phyloP scores from a whole-genome alignment of 768 basidiomycete genomes.

The Boletus sensibilis region DNA sequence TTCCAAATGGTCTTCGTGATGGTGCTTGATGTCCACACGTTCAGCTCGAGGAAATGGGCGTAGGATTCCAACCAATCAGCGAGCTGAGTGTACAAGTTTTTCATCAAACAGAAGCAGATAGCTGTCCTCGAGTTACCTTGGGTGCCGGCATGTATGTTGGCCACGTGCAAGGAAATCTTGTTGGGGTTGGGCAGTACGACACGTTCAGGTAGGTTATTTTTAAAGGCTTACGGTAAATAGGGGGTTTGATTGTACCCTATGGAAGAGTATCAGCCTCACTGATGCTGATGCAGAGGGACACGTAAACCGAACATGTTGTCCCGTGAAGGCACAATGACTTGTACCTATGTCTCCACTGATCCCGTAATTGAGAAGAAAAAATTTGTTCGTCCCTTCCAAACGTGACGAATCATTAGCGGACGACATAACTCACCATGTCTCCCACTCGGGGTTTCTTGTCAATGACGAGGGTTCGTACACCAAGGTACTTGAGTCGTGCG shows the following conservation, averaged over 20 bases:
- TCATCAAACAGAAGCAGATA: neutral
- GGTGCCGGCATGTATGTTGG: constrained; percentile 47
- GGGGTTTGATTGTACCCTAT: constrained; percentile 51
- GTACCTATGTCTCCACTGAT: constrained; percentile 39
- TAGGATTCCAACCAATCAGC: constrained; percentile 60
- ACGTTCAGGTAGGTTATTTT: constrained; percentile 1
- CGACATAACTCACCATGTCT: constrained; percentile 28
- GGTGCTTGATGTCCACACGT: constrained; percentile 53
- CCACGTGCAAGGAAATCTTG: constrained; percentile 49
- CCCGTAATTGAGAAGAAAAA: neutral
- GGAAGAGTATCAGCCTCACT: neutral
- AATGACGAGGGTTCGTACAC: constrained; percentile 49
- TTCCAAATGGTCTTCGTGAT: constrained; percentile 37
- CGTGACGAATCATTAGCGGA: neutral
- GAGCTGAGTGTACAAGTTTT: constrained; percentile 32
- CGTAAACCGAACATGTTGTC: constrained; percentile 37
- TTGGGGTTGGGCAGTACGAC: neutral
- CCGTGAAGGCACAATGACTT: constrained; percentile 46
- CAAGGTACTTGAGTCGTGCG: constrained; percentile 53
- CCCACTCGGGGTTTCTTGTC: constrained; percentile 48
- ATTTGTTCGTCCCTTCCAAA: neutral
- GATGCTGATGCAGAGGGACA: neutral
- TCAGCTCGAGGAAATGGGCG: constrained; percentile 52
- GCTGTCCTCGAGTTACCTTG: constrained; percentile 33
- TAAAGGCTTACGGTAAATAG: constrained; percentile 40